A percentile compares a stretch with the other conserved stretches of the same genome.
Evolutionary conservation across 202 grass and related monocot genomes (phyloP).

Genomic region (Setaria viridis): DNA sequence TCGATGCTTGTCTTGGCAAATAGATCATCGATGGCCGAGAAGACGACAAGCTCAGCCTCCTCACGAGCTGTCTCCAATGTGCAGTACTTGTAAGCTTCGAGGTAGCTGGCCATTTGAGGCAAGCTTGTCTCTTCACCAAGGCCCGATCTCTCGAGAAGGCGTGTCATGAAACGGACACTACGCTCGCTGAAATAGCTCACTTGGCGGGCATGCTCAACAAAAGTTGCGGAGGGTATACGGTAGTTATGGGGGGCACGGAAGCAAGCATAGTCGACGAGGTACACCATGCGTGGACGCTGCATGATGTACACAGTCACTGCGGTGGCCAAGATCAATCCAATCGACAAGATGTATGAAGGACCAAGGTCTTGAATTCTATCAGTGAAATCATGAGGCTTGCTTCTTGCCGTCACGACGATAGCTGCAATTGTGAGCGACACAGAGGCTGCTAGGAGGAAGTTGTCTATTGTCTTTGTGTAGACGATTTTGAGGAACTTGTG

Average conservation of each 20-base stretch:
- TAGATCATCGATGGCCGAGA: conserved; percentile 66
- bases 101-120: not conserved
- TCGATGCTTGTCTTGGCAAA: conserved; percentile 43
- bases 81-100: not conserved
- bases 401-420: not conserved
- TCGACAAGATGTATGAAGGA: not conserved
- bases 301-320: conserved; percentile 35
- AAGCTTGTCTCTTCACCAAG: not conserved
- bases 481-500: not conserved
- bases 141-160: conserved; percentile 17
- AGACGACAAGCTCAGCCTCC: conserved; percentile 60
- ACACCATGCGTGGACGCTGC: conserved; percentile 52
- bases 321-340: conserved; percentile 28
- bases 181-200: not conserved
- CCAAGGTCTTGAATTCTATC: not conserved
- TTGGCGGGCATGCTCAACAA: conserved; percentile 45
- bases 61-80: conserved; percentile 36
- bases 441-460: not conserved
- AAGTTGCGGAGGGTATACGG: conserved; percentile 48
- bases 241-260: conserved; percentile 26
- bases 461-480: not conserved
- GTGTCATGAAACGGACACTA: not conserved
- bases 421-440: not conserved
- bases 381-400: not conserved
- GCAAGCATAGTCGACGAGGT: conserved; percentile 64